phyloP scores from a whole-genome alignment of 352 stramenopile genomes.

The Pythium sukuiense region DNA sequence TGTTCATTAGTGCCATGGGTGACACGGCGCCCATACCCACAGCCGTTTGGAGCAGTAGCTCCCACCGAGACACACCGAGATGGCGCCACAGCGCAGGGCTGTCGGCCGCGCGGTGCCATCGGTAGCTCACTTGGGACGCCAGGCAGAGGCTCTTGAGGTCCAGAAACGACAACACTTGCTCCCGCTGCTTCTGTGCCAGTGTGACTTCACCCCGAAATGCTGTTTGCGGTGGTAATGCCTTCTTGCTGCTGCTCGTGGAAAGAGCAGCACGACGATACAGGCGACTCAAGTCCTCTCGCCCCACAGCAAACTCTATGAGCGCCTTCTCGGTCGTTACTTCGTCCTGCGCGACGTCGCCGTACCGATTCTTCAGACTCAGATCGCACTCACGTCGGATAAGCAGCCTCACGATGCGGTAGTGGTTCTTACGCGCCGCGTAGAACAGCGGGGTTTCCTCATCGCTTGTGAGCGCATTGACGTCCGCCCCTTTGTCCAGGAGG shows the following conservation, averaged over 20 bases:
- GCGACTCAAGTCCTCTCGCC: slow-evolving; percentile 48
- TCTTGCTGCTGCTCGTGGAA: neutral
- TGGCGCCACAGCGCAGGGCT: slow-evolving; percentile 58
- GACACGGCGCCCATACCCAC: slow-evolving; percentile 53
- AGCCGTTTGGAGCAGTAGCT: slow-evolving; percentile 51
- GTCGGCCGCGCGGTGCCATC: slow-evolving; percentile 75
- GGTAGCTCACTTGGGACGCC: slow-evolving; percentile 60
- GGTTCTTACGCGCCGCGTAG: slow-evolving; percentile 67
- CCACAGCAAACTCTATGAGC: slow-evolving; percentile 46
- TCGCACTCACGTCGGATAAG: slow-evolving; percentile 70
- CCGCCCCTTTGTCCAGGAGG: slow-evolving; percentile 58
- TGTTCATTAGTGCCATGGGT: slow-evolving; percentile 33
- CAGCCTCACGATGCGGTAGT: slow-evolving; percentile 59
- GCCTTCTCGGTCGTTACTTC: slow-evolving; percentile 59
- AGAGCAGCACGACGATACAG: slow-evolving; percentile 15
- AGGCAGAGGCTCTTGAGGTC: slow-evolving; percentile 60
- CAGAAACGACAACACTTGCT: slow-evolving; percentile 63
- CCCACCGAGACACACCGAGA: slow-evolving; percentile 71
- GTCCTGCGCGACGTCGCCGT: slow-evolving; percentile 68
- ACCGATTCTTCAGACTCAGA: slow-evolving; percentile 48
- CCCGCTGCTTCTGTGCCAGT: slow-evolving; percentile 51
- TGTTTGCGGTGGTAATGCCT: neutral
- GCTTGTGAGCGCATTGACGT: slow-evolving; percentile 47
- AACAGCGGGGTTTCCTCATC: slow-evolving; percentile 75
- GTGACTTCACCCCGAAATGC: slow-evolving; percentile 21